phyloP scores from a whole-genome alignment of 495 filamentous ascomycete genomes.

The Talaromyces nanjingensis region DNA sequence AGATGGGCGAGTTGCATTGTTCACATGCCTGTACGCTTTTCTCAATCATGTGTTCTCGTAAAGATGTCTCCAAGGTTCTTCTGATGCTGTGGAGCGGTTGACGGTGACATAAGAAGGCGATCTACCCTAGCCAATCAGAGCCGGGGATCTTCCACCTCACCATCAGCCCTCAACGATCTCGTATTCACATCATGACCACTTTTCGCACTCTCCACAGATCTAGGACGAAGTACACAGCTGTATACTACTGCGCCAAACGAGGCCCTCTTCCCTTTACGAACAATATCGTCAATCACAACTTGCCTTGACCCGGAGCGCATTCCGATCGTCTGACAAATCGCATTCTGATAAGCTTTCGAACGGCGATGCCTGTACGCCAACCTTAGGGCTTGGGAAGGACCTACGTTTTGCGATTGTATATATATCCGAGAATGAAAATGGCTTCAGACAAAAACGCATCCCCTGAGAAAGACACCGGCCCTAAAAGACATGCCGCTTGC shows the following conservation, averaged over 20 bases:
- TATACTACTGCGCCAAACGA: not conserved
- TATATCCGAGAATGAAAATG: conserved; percentile 2
- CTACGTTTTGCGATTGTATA: not conserved
- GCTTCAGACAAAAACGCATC: not conserved
- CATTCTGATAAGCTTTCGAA: not conserved
- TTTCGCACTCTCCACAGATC: not conserved
- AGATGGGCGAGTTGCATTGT: not conserved
- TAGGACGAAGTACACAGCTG: not conserved
- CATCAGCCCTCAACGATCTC: not conserved
- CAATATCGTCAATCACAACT: not conserved
- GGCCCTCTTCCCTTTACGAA: not conserved
- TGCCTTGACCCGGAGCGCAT: not conserved
- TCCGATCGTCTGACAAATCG: not conserved
- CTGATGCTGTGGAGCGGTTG: not conserved
- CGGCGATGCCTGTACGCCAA: not conserved
- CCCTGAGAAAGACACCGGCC: not conserved
- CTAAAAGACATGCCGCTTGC: conserved; percentile 14
- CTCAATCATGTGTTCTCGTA: not conserved
- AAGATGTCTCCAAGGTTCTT: not conserved
- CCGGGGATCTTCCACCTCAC: not conserved
- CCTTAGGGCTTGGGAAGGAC: not conserved
- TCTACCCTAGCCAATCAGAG: not conserved
- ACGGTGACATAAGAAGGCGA: not conserved
- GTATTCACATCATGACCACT: not conserved
- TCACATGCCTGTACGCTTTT: not conserved